Conservation (phyloP, 257 asterid genomes). For the Solanum infundibuliforme region DNA sequence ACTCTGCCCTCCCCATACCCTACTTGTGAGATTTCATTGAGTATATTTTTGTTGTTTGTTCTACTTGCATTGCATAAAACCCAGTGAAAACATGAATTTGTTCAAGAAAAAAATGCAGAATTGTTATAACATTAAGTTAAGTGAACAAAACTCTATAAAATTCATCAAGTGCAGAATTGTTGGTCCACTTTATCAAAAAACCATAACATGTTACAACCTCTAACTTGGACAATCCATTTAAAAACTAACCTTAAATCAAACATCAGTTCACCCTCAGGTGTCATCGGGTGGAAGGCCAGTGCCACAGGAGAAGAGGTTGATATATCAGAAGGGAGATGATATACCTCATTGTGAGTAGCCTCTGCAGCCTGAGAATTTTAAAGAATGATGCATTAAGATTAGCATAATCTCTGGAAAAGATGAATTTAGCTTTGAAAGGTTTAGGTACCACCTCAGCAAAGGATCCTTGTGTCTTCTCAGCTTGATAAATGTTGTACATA, state of each 20-base stretch:
- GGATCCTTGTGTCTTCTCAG: neutral
- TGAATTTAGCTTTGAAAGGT: neutral
- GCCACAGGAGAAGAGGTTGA: neutral
- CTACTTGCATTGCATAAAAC: neutral
- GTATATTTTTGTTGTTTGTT: neutral
- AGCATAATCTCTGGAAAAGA: neutral
- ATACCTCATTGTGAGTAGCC: neutral
- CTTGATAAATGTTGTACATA: neutral
- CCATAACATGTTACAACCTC: neutral
- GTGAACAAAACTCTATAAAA: neutral
- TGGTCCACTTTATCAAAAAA: neutral
- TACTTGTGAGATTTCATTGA: neutral
- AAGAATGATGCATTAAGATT: neutral
- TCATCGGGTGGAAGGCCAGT: neutral
- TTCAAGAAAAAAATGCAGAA: neutral
- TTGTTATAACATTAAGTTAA: neutral
- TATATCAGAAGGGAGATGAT: neutral
- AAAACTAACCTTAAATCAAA: neutral
- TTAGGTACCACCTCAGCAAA: neutral
- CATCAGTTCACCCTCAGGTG: neutral
- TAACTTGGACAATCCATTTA: neutral
- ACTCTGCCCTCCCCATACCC: neutral
- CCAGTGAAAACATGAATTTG: neutral
- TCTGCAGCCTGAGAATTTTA: neutral
- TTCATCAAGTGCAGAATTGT: neutral